Percentiles rank a stretch among this genome's conserved stretches.
Evolutionary conservation across 371 early-diverging fungal species (phyloP).

Genomic region (Haplosporangium sp.): DNA sequence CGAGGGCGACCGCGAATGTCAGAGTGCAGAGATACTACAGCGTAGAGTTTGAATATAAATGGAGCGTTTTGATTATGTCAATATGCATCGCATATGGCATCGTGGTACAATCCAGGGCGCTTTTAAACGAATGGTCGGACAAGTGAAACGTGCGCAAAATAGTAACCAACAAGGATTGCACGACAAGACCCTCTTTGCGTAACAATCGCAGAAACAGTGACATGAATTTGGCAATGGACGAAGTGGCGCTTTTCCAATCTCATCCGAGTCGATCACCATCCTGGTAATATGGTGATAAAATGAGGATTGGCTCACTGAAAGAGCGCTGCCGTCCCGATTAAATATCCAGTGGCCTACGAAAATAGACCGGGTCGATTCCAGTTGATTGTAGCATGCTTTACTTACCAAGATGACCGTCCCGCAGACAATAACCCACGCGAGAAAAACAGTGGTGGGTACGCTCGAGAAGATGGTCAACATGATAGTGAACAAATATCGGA

Average conservation of each 20-base stretch:
- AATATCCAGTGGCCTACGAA: too few relatives aligned
- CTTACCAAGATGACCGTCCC: slow-evolving; percentile 18
- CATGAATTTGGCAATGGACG: not conserved
- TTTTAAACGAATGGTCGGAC: not conserved
- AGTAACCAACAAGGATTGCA: not conserved
- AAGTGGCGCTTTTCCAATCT: not conserved
- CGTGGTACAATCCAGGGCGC: not conserved
- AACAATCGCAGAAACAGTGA: not conserved
- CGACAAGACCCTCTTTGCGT: not conserved
- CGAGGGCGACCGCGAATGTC: slow-evolving; percentile 5
- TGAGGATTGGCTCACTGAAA: too few relatives aligned
- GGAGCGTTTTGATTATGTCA: not conserved
- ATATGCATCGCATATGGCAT: not conserved
- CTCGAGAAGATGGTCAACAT: slow-evolving; percentile 9
- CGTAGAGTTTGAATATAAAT: not conserved
- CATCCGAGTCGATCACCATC: too few relatives aligned
- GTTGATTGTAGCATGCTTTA: not conserved
- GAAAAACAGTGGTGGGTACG: slow-evolving; percentile 24
- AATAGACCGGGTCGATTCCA: not conserved
- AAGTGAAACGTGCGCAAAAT: not conserved
- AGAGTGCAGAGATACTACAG: slow-evolving; percentile 12
- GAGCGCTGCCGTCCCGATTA: too few relatives aligned
- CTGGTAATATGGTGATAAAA: too few relatives aligned
- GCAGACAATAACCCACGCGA: slow-evolving; percentile 22
- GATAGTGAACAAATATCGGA: slow-evolving; percentile 1